Conservation (phyloP, 306 rosid species). For the Cucumis sativus region DNA sequence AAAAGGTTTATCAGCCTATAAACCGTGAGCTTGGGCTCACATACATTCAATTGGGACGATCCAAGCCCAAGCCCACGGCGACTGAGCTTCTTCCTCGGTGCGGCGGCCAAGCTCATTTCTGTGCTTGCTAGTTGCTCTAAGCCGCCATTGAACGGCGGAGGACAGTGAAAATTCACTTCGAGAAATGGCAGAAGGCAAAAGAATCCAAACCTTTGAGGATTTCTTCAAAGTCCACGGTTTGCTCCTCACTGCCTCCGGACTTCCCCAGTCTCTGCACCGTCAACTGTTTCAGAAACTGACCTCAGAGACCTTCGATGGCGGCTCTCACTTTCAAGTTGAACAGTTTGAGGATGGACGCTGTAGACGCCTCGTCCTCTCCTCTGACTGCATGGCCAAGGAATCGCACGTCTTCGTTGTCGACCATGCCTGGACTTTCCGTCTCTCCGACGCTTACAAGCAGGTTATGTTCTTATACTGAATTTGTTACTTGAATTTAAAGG, state of each 20-base stretch:
- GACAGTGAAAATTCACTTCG: neutral
- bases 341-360: constrained; percentile 43
- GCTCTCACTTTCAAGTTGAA: constrained; percentile 59
- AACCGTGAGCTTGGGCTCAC: neutral
- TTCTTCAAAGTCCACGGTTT: constrained; percentile 60
- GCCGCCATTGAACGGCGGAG: neutral
- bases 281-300: constrained; percentile 61
- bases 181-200: constrained; percentile 19
- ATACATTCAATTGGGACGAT: neutral
- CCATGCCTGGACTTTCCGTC: constrained; percentile 98
- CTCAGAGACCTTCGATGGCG: constrained; percentile 69
- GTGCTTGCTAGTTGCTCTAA: neutral
- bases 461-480: constrained; percentile 14
- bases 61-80: neutral
- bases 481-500: neutral
- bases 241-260: constrained; percentile 55
- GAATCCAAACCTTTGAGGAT: constrained; percentile 59
- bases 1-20: neutral
- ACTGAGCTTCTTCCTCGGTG: neutral
- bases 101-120: neutral
- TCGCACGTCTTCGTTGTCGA: constrained; percentile 76
- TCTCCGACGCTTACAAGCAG: constrained; percentile 76
- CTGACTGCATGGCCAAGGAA: constrained; percentile 36
- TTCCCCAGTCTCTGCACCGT: constrained; percentile 45
- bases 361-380: constrained; percentile 52